A percentile compares a stretch with the other conserved stretches of the same genome.
Evolutionary conservation across 2,329 filamentous ascomycete species (phyloP).

Genomic region (Cryoendolithus antarcticus): DNA sequence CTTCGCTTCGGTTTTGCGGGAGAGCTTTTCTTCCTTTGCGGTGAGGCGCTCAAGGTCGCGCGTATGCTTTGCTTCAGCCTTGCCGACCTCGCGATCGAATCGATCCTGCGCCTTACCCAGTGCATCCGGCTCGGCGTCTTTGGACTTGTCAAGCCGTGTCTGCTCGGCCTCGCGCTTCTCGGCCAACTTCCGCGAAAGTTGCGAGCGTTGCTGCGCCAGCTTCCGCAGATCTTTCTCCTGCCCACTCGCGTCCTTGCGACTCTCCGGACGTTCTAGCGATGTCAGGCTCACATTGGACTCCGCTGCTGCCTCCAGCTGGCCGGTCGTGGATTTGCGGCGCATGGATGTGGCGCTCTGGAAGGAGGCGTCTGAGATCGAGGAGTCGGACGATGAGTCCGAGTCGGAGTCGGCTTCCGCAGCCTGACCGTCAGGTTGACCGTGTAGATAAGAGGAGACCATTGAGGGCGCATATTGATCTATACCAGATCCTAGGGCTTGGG

Average conservation of each 20-base stretch:
- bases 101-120: slow-evolving; percentile 54
- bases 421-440: slow-evolving; percentile 5
- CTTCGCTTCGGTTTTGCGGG: slow-evolving; percentile 33
- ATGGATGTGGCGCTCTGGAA: slow-evolving; percentile 34
- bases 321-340: slow-evolving; percentile 17
- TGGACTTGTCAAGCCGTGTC: slow-evolving; percentile 26
- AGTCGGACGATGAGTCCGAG: slow-evolving; percentile 12
- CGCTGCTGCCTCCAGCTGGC: slow-evolving; percentile 1
- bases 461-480: slow-evolving; percentile 24
- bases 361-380: slow-evolving; percentile 16
- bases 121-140: slow-evolving; percentile 26
- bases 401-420: slow-evolving; percentile 1
- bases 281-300: slow-evolving; percentile 13
- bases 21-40: slow-evolving; percentile 21
- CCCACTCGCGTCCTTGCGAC: slow-evolving; percentile 10
- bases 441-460: slow-evolving; percentile 16
- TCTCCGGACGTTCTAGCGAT: slow-evolving; percentile 7
- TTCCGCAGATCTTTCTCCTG: slow-evolving; percentile 55
- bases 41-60: slow-evolving; percentile 49
- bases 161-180: slow-evolving; percentile 43
- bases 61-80: slow-evolving; percentile 51
- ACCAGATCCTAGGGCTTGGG: slow-evolving; percentile 18
- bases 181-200: slow-evolving; percentile 51
- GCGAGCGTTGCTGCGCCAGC: slow-evolving; percentile 47
- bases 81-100: slow-evolving; percentile 50